These are phyloP conservation scores for Amanita brunnescens DNA, from an alignment of 768 basidiomycete species.

Conservation along the genomic window DNA sequence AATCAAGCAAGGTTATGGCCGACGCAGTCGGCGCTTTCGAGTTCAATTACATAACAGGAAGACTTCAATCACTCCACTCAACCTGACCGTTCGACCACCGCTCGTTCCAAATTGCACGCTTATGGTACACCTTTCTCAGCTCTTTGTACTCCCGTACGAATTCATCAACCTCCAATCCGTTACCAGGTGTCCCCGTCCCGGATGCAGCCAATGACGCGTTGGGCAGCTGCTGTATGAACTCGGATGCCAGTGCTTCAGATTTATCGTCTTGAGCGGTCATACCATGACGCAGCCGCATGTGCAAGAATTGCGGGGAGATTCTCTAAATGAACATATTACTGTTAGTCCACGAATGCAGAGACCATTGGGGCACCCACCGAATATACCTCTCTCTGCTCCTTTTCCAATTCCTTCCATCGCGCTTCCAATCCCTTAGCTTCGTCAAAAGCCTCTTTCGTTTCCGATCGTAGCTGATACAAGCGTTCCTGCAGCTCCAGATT, in stretches of 20 bases:
- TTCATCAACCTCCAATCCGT: slow-evolving; percentile 62
- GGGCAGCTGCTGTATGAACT: slow-evolving; percentile 63
- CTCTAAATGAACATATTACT: slow-evolving; percentile 46
- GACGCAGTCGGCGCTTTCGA: too few relatives aligned
- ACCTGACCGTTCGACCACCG: slow-evolving; percentile 83
- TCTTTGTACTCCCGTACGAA: slow-evolving; percentile 89
- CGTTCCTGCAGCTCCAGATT: slow-evolving; percentile 71
- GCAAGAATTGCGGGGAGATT: slow-evolving; percentile 79
- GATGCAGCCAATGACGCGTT: slow-evolving; percentile 16
- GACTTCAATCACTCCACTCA: slow-evolving; percentile 76
- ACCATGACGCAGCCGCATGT: slow-evolving; percentile 81
- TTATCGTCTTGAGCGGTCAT: slow-evolving; percentile 85
- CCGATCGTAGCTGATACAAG: slow-evolving; percentile 66
- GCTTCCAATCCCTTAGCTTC: slow-evolving; percentile 75
- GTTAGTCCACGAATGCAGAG: too few relatives aligned
- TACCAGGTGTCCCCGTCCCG: slow-evolving; percentile 28
- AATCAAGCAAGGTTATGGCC: too few relatives aligned
- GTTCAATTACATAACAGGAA: too few relatives aligned
- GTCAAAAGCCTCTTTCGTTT: slow-evolving; percentile 83
- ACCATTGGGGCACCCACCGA: slow-evolving; percentile 61
- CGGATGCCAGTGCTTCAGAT: slow-evolving; percentile 77
- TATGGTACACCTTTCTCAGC: slow-evolving; percentile 84
- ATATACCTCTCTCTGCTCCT: slow-evolving; percentile 82
- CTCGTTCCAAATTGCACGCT: slow-evolving; percentile 84
- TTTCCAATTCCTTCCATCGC: slow-evolving; percentile 81